A percentile compares a stretch with the other conserved stretches of the same genome.
Evolutionary conservation across 306 rosid species (phyloP).

Genomic region (Psophocarpus tetragonolobus): DNA sequence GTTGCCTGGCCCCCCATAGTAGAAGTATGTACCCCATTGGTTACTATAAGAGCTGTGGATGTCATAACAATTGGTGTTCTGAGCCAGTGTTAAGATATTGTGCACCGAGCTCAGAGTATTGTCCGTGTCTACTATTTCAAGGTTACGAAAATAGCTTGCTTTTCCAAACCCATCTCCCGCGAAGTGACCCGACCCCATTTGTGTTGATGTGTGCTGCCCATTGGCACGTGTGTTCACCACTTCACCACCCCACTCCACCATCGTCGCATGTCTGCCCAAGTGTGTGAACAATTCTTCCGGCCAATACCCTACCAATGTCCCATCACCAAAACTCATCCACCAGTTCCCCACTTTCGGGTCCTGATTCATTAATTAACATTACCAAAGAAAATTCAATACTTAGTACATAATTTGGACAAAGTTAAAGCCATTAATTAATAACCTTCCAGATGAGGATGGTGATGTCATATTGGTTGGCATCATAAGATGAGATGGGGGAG

Average conservation of each 20-base stretch:
- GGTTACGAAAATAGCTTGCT: conserved; percentile 91
- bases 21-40: conserved; percentile 89
- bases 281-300: conserved; percentile 89
- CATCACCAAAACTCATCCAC: conserved; percentile 96
- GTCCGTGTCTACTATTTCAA: conserved; percentile 84
- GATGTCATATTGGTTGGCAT: conserved; percentile 68
- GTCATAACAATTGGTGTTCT: conserved; percentile 76
- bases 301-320: conserved; percentile 85
- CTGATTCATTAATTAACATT: conserved; percentile 33
- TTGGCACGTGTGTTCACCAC: conserved; percentile 72
- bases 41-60: conserved; percentile 65
- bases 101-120: conserved; percentile 67
- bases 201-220: conserved; percentile 81
- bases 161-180: conserved; percentile 81
- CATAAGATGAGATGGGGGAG: conserved; percentile 73
- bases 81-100: conserved; percentile 67
- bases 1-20: conserved; percentile 90
- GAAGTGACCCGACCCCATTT: conserved; percentile 91
- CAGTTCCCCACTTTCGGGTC: conserved; percentile 91
- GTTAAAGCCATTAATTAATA: not conserved
- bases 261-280: conserved; percentile 73
- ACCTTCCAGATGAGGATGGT: conserved; percentile 97
- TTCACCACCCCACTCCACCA: conserved; percentile 99
- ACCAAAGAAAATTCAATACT: not conserved
- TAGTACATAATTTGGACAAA: not conserved